Conservation (phyloP, 805 yeast genomes). For the Saccharomycopsis javanensis region DNA sequence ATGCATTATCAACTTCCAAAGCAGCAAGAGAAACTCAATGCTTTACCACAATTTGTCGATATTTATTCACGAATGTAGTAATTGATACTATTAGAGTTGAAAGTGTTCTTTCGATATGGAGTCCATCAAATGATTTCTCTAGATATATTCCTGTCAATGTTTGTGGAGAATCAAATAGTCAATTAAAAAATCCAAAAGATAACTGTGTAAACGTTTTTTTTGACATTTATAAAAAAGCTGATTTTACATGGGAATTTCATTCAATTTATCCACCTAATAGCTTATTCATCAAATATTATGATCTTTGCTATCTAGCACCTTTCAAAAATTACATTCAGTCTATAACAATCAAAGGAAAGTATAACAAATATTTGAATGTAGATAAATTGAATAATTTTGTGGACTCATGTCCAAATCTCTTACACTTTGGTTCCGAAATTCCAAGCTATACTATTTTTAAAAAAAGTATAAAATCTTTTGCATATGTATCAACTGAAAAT, state of each 20-base stretch:
- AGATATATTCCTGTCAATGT: background rate
- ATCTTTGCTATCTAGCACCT: background rate
- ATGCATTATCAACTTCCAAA: background rate
- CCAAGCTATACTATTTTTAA: background rate
- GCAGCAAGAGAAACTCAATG: background rate
- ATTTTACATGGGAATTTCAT: background rate
- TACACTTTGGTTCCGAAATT: background rate
- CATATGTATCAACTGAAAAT: background rate
- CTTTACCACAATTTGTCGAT: background rate
- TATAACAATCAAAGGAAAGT: background rate
- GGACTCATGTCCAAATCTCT: background rate
- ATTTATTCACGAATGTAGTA: background rate
- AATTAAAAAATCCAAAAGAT: background rate
- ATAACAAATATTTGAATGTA: background rate
- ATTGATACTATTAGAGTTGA: constrained; percentile 1
- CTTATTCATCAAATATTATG: background rate
- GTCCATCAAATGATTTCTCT: background rate
- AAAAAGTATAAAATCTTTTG: background rate
- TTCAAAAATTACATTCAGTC: background rate
- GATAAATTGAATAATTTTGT: background rate
- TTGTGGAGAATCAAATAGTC: background rate
- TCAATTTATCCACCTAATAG: background rate
- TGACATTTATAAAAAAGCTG: background rate
- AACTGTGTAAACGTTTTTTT: background rate
- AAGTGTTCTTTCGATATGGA: background rate